Evolutionary conservation across 768 basidiomycete species (phyloP).

Genomic region (Hebeloma cylindrosporum): DNA sequence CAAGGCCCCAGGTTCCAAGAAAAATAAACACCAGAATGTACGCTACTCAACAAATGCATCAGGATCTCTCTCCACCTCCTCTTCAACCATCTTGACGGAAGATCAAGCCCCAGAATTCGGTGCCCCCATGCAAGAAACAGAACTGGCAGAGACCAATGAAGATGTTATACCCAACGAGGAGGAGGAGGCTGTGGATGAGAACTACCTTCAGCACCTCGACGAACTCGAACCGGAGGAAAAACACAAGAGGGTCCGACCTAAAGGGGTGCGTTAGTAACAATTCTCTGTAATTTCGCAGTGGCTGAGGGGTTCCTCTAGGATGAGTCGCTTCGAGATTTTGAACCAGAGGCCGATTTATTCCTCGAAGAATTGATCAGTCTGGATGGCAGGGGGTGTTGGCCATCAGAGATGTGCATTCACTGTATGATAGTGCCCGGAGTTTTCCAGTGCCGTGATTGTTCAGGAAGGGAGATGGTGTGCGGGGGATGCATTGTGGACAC

Average conservation of each 20-base stretch:
- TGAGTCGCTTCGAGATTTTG: neutral
- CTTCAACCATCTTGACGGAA: too few relatives aligned
- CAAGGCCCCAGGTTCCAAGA: too few relatives aligned
- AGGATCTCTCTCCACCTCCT: too few relatives aligned
- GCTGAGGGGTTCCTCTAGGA: too few relatives aligned
- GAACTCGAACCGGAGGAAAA: neutral
- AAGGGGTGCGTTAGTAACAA: neutral
- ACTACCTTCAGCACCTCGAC: neutral
- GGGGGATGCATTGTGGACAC: neutral
- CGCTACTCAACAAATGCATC: too few relatives aligned
- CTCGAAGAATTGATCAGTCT: neutral
- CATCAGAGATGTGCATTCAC: neutral
- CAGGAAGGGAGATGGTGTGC: conserved; percentile 2
- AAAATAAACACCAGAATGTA: too few relatives aligned
- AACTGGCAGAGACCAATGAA: neutral
- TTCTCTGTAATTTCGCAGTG: neutral
- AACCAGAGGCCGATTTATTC: neutral
- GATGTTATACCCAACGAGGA: neutral
- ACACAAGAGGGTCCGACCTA: neutral
- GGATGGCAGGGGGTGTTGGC: neutral
- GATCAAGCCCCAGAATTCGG: too few relatives aligned
- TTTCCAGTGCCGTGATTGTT: conserved; percentile 8
- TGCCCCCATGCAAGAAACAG: neutral
- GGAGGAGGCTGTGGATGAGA: too few relatives aligned
- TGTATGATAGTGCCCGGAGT: too few relatives aligned